Evolutionary conservation across 176 grass and related monocot genomes (phyloP).

Genomic region (Panicum miliaceum): DNA sequence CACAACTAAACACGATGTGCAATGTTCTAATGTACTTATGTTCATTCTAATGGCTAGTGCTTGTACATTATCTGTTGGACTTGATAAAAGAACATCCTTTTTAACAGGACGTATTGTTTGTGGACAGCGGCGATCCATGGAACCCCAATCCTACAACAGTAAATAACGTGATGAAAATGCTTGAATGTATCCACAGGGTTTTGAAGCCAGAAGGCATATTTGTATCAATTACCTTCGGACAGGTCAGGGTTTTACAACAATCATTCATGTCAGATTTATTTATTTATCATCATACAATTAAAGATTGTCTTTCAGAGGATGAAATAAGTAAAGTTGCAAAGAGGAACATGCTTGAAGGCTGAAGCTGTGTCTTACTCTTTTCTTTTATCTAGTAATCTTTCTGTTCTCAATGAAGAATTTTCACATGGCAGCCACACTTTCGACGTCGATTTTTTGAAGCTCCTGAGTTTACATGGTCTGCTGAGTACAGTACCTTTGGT

Average conservation of each 20-base stretch:
- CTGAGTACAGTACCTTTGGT: slow-evolving; percentile 81
- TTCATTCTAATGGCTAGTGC: background rate
- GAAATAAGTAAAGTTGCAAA: background rate
- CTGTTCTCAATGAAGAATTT: slow-evolving; percentile 16
- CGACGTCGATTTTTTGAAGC: slow-evolving; percentile 72
- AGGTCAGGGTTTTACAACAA: slow-evolving; percentile 51
- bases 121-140: slow-evolving; percentile 97
- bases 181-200: slow-evolving; percentile 78
- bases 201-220: slow-evolving; percentile 79
- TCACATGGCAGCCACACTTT: slow-evolving; percentile 79
- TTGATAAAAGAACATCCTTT: slow-evolving; percentile 41
- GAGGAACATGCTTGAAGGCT: background rate
- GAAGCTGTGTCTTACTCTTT: background rate
- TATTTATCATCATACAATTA: background rate
- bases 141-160: slow-evolving; percentile 68
- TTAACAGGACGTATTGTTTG: slow-evolving; percentile 83
- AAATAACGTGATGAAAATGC: slow-evolving; percentile 88
- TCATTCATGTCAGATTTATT: background rate
- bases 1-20: background rate
- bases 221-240: slow-evolving; percentile 88
- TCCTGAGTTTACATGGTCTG: slow-evolving; percentile 76
- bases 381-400: background rate
- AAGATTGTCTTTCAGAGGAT: background rate
- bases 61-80: background rate
- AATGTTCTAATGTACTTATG: background rate